phyloP scores from a whole-genome alignment of 2,329 filamentous ascomycete species.

The Stachybotrys echinatus region DNA sequence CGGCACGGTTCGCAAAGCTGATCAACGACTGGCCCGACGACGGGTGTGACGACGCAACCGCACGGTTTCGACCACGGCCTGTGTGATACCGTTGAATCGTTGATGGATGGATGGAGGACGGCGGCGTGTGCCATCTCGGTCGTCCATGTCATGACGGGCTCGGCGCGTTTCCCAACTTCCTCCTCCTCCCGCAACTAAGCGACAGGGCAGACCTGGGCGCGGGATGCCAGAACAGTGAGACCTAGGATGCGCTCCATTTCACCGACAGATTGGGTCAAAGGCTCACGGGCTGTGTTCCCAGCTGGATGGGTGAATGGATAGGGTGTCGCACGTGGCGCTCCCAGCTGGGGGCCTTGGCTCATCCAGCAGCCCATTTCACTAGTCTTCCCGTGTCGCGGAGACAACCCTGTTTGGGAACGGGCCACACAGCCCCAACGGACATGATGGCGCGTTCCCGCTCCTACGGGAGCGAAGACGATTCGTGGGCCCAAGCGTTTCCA shows the following conservation, averaged over 20 bases:
- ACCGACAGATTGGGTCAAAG: not conserved
- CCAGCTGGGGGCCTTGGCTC: not conserved
- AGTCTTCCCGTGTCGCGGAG: not conserved
- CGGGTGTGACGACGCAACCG: no score
- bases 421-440: not conserved
- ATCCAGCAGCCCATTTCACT: not conserved
- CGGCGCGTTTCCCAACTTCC: not conserved
- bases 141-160: not conserved
- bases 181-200: not conserved
- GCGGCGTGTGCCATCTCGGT: no score
- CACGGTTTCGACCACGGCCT: no score
- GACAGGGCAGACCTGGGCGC: not conserved
- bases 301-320: not conserved
- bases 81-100: no score
- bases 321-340: not conserved
- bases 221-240: not conserved
- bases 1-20: slow-evolving; percentile 21
- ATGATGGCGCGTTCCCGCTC: not conserved
- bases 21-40: slow-evolving; percentile 25
- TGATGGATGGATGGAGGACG: no score
- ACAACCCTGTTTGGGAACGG: not conserved
- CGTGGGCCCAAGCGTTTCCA: not conserved
- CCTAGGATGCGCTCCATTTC: not conserved
- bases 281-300: not conserved
- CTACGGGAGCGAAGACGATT: not conserved